These are phyloP conservation scores for Malassezia pachydermatis DNA, from an alignment of 1,284 basidiomycete species.

Conservation along the genomic window DNA sequence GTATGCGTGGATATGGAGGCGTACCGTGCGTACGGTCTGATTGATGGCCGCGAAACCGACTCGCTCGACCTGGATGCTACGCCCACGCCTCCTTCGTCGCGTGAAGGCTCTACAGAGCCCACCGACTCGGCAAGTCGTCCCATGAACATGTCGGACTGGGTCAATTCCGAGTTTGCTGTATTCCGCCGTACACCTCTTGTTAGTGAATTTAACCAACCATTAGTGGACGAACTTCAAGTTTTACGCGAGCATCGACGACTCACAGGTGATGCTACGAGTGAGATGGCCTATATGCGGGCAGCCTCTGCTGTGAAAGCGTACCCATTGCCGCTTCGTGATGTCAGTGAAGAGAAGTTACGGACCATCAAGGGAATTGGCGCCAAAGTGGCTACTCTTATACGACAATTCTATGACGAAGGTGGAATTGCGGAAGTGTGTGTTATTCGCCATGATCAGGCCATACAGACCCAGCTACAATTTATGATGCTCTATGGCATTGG, in stretches of 20 bases:
- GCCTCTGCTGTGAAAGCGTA: constrained; percentile 36
- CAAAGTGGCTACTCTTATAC: constrained; percentile 29
- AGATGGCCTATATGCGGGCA: constrained; percentile 42
- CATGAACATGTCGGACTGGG: neutral
- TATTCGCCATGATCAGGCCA: constrained; percentile 27
- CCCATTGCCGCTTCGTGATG: constrained; percentile 21
- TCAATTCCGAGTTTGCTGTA: constrained; percentile 7
- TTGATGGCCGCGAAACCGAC: neutral
- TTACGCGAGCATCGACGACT: constrained; percentile 34
- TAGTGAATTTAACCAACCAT: constrained; percentile 27
- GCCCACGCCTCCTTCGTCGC: neutral
- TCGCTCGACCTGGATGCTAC: neutral
- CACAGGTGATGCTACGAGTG: constrained; percentile 27
- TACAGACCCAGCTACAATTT: constrained; percentile 31
- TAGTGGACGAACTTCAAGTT: constrained; percentile 34
- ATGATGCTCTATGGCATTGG: constrained; percentile 41
- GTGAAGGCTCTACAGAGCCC: neutral
- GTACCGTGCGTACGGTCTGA: neutral
- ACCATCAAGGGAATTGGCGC: constrained; percentile 36
- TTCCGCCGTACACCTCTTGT: constrained; percentile 7
- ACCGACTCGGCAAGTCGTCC: neutral
- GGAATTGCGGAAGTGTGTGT: constrained; percentile 33
- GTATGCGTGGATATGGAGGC: neutral
- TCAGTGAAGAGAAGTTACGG: constrained; percentile 13
- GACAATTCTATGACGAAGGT: constrained; percentile 28